Evolutionary conservation across 2,329 filamentous ascomycete genomes (phyloP), one percentile per base, ranked within the genome.

Genomic region (Triangularia verruculosa): DNA sequence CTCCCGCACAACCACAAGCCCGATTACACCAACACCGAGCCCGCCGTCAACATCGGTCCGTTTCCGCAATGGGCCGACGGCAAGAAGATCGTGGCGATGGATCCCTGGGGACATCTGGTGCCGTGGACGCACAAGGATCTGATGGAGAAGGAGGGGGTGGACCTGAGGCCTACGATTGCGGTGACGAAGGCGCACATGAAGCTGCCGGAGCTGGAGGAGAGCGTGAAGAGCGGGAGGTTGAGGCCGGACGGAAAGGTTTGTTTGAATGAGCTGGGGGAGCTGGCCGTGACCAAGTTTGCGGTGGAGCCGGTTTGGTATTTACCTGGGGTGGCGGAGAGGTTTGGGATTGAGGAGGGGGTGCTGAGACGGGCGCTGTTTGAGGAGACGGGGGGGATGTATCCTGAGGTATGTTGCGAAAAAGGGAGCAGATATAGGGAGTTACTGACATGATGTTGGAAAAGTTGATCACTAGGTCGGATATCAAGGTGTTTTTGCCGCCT

Each of bases 1-100:
- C 85, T 98, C 63, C 87, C 92, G 66, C 83, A 87, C 47, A 89
- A 96, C 70, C 93, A 97, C 77, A 90, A 82, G 56, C 85, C 84
- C n/a, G 83, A 86, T 68, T 87, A 84, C 69, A 86, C 81, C 67
- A 76, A 98, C 76, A 97, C 93, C 9, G 91, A 98, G 75, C 95
- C 95, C 12, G 93, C 93, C n/a, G 91, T 87, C 22, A 86, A 89
- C 60, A 92, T 98, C 73, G 93, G 93, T 0, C 93, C 92, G 7
- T 96, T 96, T 71, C 88, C 91, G 7, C 87, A 95, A 78, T 99
- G 94, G 94, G 86, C 85, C 25, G 91, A 96, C 74, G 86, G 85
- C 72, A 92, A 92, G 77, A 98, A 97, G 81, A 98, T 99, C 67
- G 94, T 98, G 13, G 92, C 94, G 17, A 97, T 99, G 92, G 95